These are phyloP conservation scores for Mucuna pruriens DNA, from an alignment of 306 rosid species.

Conservation along the genomic window DNA sequence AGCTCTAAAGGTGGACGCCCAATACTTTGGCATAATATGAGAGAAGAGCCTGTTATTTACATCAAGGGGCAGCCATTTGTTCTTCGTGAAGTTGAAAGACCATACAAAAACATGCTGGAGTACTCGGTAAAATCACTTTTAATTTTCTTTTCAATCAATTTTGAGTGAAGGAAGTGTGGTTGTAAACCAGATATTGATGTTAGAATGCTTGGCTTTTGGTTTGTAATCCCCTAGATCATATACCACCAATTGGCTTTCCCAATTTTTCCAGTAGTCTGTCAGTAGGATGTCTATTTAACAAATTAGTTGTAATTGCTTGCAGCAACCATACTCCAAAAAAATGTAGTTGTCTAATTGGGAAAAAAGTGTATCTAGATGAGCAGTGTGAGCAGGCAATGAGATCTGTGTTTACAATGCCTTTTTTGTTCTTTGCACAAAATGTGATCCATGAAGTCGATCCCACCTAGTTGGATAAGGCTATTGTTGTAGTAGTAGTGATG, in stretches of 20 bases:
- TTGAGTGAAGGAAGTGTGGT: constrained; percentile 14
- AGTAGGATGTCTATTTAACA: not conserved
- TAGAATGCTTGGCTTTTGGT: not conserved
- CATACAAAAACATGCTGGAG: constrained; percentile 84
- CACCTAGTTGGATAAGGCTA: not conserved
- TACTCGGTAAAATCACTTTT: constrained; percentile 62
- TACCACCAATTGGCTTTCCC: not conserved
- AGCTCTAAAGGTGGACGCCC: constrained; percentile 63
- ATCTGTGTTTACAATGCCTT: not conserved
- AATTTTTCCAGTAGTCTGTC: not conserved
- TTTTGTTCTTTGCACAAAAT: not conserved
- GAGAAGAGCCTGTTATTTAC: constrained; percentile 92
- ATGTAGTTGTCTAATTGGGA: constrained; percentile 2
- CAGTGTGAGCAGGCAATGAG: not conserved
- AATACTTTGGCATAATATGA: constrained; percentile 91
- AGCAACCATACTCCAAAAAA: not conserved
- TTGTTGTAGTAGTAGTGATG: not conserved
- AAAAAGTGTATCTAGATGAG: not conserved
- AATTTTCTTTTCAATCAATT: constrained; percentile 3
- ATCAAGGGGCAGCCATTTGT: constrained; percentile 90
- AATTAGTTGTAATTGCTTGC: not conserved
- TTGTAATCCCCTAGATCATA: not conserved
- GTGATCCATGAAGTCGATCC: not conserved
- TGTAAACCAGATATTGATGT: not conserved
- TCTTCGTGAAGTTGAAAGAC: constrained; percentile 90